These are phyloP conservation scores for Udeniomyces megalosporus DNA, from an alignment of 768 basidiomycete genomes.

Conservation along the genomic window DNA sequence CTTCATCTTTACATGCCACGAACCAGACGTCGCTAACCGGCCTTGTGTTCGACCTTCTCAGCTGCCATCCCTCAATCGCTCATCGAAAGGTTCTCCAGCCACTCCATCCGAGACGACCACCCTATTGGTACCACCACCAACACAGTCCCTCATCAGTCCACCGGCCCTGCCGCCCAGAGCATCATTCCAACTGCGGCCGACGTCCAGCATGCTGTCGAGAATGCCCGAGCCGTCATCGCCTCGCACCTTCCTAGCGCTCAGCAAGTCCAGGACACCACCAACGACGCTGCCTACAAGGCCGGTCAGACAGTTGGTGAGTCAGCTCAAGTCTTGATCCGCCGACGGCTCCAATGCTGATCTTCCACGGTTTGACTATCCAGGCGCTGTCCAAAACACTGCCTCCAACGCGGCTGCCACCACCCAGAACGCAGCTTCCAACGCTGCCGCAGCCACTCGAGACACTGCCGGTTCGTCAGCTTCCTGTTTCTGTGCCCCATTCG, in stretches of 20 bases:
- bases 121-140: conserved; percentile 15
- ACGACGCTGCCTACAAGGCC: neutral
- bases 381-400: too few species aligned
- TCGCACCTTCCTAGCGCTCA: neutral
- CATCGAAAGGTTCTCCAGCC: neutral
- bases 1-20: too few species aligned
- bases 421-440: too few species aligned
- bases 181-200: neutral
- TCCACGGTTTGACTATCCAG: too few species aligned
- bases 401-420: too few species aligned
- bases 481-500: too few species aligned
- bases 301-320: neutral
- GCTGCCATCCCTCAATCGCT: conserved; percentile 10
- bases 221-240: neutral
- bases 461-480: too few species aligned
- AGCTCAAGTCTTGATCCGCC: too few species aligned
- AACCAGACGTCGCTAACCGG: neutral
- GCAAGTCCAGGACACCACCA: neutral
- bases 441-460: too few species aligned
- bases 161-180: neutral
- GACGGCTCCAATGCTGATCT: too few species aligned
- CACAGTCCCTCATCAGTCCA: conserved; percentile 2
- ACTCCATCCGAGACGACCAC: neutral
- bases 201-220: neutral
- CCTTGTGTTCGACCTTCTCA: neutral